Evolutionary conservation across 1,139 yeast species (phyloP).

Genomic region (Kazachstania sp.): DNA sequence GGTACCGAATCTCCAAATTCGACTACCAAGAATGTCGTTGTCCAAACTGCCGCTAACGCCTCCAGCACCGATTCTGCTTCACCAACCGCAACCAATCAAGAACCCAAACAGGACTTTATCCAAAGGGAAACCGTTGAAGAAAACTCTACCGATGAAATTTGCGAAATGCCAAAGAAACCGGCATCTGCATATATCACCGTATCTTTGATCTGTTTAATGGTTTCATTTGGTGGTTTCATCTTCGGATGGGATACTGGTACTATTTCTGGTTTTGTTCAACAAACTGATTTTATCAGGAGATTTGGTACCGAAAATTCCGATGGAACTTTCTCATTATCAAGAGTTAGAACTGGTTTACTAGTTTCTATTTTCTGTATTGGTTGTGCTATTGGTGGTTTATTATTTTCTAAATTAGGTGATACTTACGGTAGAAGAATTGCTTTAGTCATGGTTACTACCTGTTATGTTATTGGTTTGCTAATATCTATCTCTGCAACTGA

Average conservation of each 20-base stretch:
- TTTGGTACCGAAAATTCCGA: background rate
- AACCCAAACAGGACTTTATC: background rate
- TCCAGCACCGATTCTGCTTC: background rate
- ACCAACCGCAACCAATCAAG: background rate
- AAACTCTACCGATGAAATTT: background rate
- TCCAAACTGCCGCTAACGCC: background rate
- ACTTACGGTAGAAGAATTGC: conserved; percentile 1
- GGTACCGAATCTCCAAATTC: background rate
- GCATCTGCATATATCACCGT: conserved; percentile 1
- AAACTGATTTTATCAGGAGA: background rate
- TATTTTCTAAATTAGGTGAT: background rate
- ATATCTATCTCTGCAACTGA: background rate
- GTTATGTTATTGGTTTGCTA: background rate
- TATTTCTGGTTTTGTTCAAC: conserved; percentile 2
- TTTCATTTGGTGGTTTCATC: conserved; percentile 3
- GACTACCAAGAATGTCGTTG: background rate
- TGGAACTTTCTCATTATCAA: background rate
- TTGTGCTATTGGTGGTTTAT: conserved; percentile 2
- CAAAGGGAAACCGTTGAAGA: background rate
- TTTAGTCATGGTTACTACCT: background rate
- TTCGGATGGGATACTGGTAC: conserved; percentile 4
- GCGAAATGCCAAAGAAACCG: conserved; percentile 1
- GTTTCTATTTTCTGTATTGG: conserved; percentile 2
- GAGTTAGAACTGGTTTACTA: background rate
- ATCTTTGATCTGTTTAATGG: background rate